Base-by-base conservation (phyloP, 2,329 filamentous ascomycete genomes). In the Cucurbitaria berberidis region DNA sequence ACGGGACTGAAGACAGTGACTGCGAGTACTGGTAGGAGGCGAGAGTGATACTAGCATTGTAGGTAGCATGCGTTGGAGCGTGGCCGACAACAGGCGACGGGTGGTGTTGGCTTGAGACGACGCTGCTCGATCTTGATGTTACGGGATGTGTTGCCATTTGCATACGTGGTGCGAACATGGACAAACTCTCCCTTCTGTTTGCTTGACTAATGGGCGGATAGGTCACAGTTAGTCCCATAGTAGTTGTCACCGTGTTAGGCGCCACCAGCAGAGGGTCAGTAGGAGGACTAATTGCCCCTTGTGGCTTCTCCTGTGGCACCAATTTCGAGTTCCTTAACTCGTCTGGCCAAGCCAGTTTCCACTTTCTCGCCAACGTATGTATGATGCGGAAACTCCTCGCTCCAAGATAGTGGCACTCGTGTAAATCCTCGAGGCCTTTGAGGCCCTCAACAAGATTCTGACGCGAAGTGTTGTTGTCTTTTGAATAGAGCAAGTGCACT, bases 401-500 rank as follows among this genome's bases (percentile, higher is more conserved):
- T 5, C 74, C 77, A 51, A 79, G 80, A 35, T 72, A 71, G 48
- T 80, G 77, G 51, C 78, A 79, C 35, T 72, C 62, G 15, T 77
- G 77, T 45, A 80, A 66, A 15, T 75, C 74, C 30, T 78, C 71
- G 3, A 81, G 60, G 22, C 75, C 77, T 45, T 74, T 66, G n/a
- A 80, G 60, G 7, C 72, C 73, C 55, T 80, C 76, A 7, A 73
- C 69, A 2, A 81, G 70, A 46, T 80, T 72, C 6, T 64, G 52
- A 15, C 69, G 67, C 8, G 75, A 75, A 3, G 66, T 58, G 29
- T 69, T 60, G 13, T 72, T 73, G 10, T 70, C 65, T 19, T 74
- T 75, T 1, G 79, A 74, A 48, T 79, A 78, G 24, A 79, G 66
- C 7, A 81, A 70, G 48, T 81, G 78, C 27, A 81, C 77, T 18